phyloP scores from a whole-genome alignment of 1,284 basidiomycete genomes.

The Apiotrichum sp. region DNA sequence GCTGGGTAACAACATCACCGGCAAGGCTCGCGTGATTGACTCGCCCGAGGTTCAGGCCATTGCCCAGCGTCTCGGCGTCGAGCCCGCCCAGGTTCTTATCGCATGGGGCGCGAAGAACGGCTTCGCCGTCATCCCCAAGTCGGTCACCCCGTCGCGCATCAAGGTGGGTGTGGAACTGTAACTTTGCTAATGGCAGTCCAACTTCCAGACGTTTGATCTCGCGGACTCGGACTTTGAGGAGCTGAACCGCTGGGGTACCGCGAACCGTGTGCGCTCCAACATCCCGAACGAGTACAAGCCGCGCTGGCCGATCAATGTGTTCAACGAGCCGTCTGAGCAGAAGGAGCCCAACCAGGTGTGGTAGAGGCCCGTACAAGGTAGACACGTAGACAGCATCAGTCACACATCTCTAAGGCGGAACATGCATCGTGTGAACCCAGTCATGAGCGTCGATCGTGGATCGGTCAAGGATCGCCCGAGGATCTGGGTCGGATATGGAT shows the following conservation, averaged over 20 bases:
- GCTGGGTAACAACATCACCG: conserved; percentile 52
- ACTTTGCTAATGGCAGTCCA: conserved; percentile 47
- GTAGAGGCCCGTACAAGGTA: neutral
- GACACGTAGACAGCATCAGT: no score
- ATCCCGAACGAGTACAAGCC: conserved; percentile 56
- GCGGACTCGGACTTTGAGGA: conserved; percentile 58
- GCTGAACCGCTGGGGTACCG: conserved; percentile 55
- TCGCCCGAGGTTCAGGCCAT: conserved; percentile 57
- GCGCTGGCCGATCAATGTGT: conserved; percentile 63
- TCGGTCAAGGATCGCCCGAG: no score
- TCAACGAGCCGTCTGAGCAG: conserved; percentile 57
- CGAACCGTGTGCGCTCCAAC: conserved; percentile 57
- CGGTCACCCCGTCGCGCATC: conserved; percentile 52
- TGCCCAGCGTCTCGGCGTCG: conserved; percentile 55
- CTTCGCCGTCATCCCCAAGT: conserved; percentile 61
- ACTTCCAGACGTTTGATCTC: conserved; percentile 64
- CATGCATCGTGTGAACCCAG: no score
- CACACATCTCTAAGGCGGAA: no score
- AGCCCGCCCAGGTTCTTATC: conserved; percentile 63
- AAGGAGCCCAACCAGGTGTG: conserved; percentile 11
- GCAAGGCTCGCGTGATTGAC: conserved; percentile 30
- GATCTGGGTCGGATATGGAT: no score
- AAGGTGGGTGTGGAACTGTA: conserved; percentile 45
- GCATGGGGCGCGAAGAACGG: conserved; percentile 57
- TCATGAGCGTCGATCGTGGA: no score